Evolutionary conservation across 768 basidiomycete species (phyloP).

Genomic region (Mrakia hoshinonis): DNA sequence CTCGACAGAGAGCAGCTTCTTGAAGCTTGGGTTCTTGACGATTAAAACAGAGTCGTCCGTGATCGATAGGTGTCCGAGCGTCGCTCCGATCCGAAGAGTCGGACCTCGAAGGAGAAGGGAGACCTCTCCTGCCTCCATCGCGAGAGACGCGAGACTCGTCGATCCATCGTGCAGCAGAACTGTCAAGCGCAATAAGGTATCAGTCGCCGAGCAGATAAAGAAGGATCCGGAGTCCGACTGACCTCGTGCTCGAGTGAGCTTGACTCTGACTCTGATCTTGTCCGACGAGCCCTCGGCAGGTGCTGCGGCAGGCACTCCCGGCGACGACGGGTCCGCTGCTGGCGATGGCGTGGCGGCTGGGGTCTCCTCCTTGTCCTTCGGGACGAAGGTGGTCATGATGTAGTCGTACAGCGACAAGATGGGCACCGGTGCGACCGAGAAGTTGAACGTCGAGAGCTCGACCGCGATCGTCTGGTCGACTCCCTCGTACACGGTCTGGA

Average conservation of each 20-base stretch:
- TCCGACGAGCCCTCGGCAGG: conserved; percentile 37
- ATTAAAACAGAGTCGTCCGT: conserved; percentile 58
- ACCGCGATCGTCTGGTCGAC: conserved; percentile 82
- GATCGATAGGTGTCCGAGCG: conserved; percentile 72
- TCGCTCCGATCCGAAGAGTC: conserved; percentile 67
- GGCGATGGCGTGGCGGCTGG: conserved; percentile 20
- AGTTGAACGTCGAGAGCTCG: conserved; percentile 79
- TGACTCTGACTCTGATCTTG: conserved; percentile 72
- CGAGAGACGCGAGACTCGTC: conserved; percentile 69
- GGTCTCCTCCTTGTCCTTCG: conserved; percentile 35
- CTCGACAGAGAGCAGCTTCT: conserved; percentile 81
- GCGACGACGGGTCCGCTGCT: conserved; percentile 17
- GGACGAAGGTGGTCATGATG: conserved; percentile 92
- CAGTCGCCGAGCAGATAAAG: background rate
- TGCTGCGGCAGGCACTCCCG: background rate
- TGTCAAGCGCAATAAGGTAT: conserved; percentile 36
- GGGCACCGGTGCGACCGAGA: conserved; percentile 81
- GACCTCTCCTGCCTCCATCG: conserved; percentile 82
- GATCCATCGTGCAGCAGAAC: conserved; percentile 69
- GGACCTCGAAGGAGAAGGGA: conserved; percentile 61
- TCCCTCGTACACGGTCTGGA: conserved; percentile 63
- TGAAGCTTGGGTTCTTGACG: conserved; percentile 58
- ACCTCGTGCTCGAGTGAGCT: conserved; percentile 50
- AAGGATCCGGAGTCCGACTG: conserved; percentile 1
- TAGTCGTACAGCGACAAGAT: conserved; percentile 88